Base-by-base conservation (phyloP, 164 flowering plant genomes). In the Vitis cinerea region DNA sequence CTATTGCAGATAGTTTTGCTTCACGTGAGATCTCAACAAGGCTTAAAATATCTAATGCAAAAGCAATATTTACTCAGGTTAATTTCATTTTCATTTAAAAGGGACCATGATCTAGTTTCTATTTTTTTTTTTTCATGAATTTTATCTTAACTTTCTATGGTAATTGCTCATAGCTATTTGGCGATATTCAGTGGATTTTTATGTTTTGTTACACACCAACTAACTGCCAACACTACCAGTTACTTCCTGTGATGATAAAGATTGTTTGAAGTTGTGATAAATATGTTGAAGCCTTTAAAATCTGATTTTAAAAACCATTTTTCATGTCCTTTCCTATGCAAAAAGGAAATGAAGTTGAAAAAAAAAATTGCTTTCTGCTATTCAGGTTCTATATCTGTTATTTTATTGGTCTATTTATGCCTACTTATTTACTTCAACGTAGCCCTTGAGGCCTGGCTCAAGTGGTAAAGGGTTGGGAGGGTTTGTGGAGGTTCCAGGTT, bases 1-100 rank as follows among this genome's bases (percentile, higher is more conserved):
- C 98, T 8, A 92, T 94, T 66, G 98, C 99, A 69, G 99, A 94
- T 76, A 92, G 99, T 74, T 94, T 94, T 84, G 91, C 97, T 47
- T 74, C 99, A 29, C 65, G 12, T 73, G 97, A 94, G 77, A 94
- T 94, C 76, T 81, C 94, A 57, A 80, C 84, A 15, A 85, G 99
- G 77, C 88, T 94, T 67, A 84, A 65, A 67, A 77, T 92, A 76
- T 87, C 99, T 56, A 68, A 83, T 44, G 90, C 99, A 55, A 92
- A 85, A 79, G 94, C 90, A 63, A 92, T 94, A 66, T 91, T 94
- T 79, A 91, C 96, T 27, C 99, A 92, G 99, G 99, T 94, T 59
- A 53, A 9, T 30, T n/a, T 29, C 70, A 16, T 53, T 63, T 65
- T 52, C 58, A 49, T 52, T 59, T 59, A 49, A 8, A 17, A 6